Evolutionary conservation across 2,329 filamentous ascomycete genomes (phyloP).

Genomic region (Penicillium sp.): DNA sequence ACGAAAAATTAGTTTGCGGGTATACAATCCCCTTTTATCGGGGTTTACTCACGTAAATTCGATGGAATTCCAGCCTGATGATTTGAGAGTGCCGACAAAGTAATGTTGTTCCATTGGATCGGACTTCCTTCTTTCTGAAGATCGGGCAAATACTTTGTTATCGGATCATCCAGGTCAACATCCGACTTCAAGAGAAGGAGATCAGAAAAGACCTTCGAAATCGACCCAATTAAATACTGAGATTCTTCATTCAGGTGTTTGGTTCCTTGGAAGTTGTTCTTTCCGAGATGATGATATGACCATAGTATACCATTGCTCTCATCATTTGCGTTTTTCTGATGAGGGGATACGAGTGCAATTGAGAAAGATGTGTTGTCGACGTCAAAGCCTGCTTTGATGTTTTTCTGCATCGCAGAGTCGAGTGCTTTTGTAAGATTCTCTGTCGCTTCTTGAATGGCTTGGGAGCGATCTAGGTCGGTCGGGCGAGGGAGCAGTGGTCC

Average conservation of each 20-base stretch:
- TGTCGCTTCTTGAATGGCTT: slow-evolving; percentile 33
- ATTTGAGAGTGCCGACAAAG: slow-evolving; percentile 42
- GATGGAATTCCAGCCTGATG: slow-evolving; percentile 43
- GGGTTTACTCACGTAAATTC: slow-evolving; percentile 23
- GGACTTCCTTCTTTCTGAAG: slow-evolving; percentile 29
- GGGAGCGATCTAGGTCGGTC: slow-evolving; percentile 29
- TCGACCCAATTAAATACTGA: slow-evolving; percentile 49
- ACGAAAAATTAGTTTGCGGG: background rate
- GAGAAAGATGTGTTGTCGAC: slow-evolving; percentile 47
- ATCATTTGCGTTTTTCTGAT: background rate
- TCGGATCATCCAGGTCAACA: slow-evolving; percentile 36
- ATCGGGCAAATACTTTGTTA: slow-evolving; percentile 43
- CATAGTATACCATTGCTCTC: slow-evolving; percentile 37
- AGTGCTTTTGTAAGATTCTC: slow-evolving; percentile 34
- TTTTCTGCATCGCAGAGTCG: slow-evolving; percentile 35
- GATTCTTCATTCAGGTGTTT: slow-evolving; percentile 38
- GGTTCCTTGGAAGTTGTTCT: slow-evolving; percentile 41
- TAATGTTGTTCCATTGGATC: slow-evolving; percentile 44
- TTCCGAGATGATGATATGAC: slow-evolving; percentile 49
- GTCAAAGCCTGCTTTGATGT: slow-evolving; percentile 41
- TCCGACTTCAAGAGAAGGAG: slow-evolving; percentile 44
- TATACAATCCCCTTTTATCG: background rate
- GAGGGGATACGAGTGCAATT: slow-evolving; percentile 38
- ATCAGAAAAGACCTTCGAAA: slow-evolving; percentile 47
- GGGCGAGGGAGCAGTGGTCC: slow-evolving; percentile 39